Percentiles rank a stretch among this genome's conserved stretches.
These are phyloP conservation scores for Botrytis porri DNA, from an alignment of 2,329 filamentous ascomycete genomes.

Conservation along the genomic window DNA sequence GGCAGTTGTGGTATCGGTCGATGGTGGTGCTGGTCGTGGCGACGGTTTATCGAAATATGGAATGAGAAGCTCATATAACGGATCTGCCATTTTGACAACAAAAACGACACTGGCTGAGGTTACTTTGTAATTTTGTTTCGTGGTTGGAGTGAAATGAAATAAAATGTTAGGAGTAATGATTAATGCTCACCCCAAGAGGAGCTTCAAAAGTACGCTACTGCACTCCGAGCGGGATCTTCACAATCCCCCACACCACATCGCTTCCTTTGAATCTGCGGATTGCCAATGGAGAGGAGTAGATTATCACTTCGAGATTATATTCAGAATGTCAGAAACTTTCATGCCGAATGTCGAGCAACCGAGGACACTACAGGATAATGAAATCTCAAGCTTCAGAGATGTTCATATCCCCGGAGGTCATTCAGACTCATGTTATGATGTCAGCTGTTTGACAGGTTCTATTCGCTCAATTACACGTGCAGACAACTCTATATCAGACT, in stretches of 20 bases:
- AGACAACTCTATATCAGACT: slow-evolving; percentile 23
- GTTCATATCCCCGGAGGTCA: slow-evolving; percentile 38
- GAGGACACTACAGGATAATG: too few species aligned
- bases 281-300: background rate
- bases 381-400: slow-evolving; percentile 16
- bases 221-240: background rate
- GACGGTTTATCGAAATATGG: slow-evolving; percentile 55
- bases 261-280: background rate
- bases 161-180: background rate
- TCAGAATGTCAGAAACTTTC: background rate
- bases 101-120: background rate
- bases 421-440: slow-evolving; percentile 38
- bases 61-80: slow-evolving; percentile 70
- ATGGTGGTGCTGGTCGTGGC: slow-evolving; percentile 41
- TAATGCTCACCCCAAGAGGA: slow-evolving; percentile 1
- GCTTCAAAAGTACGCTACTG: slow-evolving; percentile 13
- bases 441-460: slow-evolving; percentile 33
- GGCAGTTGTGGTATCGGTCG: slow-evolving; percentile 52
- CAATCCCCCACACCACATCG: background rate
- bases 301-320: background rate
- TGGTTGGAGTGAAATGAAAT: background rate
- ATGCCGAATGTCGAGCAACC: background rate
- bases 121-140: background rate
- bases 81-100: slow-evolving; percentile 58
- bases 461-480: slow-evolving; percentile 36